A percentile compares a stretch with the other conserved stretches of the same genome.
Evolutionary conservation across 2,329 filamentous ascomycete genomes (phyloP).

Genomic region (Penicillium sp.): DNA sequence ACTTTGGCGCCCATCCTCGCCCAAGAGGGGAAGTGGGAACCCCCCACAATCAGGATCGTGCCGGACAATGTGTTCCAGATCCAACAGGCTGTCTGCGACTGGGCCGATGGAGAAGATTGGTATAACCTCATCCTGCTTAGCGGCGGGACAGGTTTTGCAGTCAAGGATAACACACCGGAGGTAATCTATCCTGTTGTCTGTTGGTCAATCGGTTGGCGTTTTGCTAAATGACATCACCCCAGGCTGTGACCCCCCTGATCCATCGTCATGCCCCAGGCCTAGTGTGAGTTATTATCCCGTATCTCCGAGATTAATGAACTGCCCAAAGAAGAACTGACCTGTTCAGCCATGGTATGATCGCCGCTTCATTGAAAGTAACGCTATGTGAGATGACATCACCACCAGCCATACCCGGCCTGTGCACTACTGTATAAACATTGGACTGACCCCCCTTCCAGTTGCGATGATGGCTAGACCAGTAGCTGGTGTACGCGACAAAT

Average conservation of each 20-base stretch:
- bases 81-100: conserved; percentile 68
- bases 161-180: conserved; percentile 84
- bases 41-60: conserved; percentile 71
- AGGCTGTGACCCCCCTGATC: conserved; percentile 77
- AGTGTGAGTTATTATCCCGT: conserved; percentile 56
- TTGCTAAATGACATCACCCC: conserved; percentile 17
- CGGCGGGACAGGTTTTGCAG: conserved; percentile 89
- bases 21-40: conserved; percentile 70
- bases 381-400: conserved; percentile 66
- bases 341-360: conserved; percentile 81
- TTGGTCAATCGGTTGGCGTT: background rate
- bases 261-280: conserved; percentile 85
- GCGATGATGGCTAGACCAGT: conserved; percentile 95
- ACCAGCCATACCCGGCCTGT: background rate
- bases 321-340: conserved; percentile 16
- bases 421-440: conserved; percentile 13
- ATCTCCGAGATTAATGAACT: background rate
- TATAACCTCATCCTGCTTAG: conserved; percentile 81
- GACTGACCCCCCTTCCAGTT: conserved; percentile 56
- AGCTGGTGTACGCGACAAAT: conserved; percentile 78
- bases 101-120: conserved; percentile 66
- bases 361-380: conserved; percentile 79
- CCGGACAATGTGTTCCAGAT: conserved; percentile 74
- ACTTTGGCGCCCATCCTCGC: conserved; percentile 69
- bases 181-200: conserved; percentile 46